phyloP scores from a whole-genome alignment of 768 basidiomycete genomes.

The Panellus pusillus region DNA sequence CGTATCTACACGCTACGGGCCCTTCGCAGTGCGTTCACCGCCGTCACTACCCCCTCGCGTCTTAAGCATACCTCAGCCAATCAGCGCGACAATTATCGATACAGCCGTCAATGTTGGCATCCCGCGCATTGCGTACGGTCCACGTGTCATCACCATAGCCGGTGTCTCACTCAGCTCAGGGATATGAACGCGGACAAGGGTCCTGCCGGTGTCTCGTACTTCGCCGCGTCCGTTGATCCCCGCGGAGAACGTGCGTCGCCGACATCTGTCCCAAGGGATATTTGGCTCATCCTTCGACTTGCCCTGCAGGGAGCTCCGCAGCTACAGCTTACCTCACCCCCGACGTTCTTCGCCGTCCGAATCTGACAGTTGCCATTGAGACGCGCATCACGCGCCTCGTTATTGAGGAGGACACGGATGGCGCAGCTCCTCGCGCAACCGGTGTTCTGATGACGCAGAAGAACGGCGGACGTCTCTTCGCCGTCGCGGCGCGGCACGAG shows the following conservation, averaged over 20 bases:
- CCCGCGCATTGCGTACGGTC: conserved; percentile 22
- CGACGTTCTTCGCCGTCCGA: conserved; percentile 21
- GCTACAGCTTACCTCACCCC: conserved; percentile 26
- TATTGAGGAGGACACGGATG: background rate
- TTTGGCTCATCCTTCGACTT: conserved; percentile 20
- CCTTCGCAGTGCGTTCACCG: conserved; percentile 1
- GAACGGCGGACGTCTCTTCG: conserved; percentile 25
- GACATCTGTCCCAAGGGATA: background rate
- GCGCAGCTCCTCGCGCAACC: conserved; percentile 2
- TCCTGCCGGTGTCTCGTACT: conserved; percentile 16
- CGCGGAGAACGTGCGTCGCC: conserved; percentile 18
- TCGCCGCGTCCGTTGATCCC: conserved; percentile 19
- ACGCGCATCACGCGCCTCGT: conserved; percentile 5
- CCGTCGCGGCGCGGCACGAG: conserved; percentile 45
- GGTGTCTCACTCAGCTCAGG: conserved; percentile 15
- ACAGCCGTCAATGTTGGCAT: conserved; percentile 42
- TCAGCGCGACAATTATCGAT: conserved; percentile 34
- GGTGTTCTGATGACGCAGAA: conserved; percentile 7
- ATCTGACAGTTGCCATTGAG: conserved; percentile 24
- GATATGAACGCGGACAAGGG: conserved; percentile 38
- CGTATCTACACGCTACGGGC: background rate
- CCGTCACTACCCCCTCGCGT: background rate
- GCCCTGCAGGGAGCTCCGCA: conserved; percentile 14
- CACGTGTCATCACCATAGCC: background rate
- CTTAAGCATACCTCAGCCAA: conserved; percentile 9